Evolutionary conservation across 768 basidiomycete species (phyloP), one percentile per base, ranked within the genome.

Genomic region (Pleurotus sapidus): DNA sequence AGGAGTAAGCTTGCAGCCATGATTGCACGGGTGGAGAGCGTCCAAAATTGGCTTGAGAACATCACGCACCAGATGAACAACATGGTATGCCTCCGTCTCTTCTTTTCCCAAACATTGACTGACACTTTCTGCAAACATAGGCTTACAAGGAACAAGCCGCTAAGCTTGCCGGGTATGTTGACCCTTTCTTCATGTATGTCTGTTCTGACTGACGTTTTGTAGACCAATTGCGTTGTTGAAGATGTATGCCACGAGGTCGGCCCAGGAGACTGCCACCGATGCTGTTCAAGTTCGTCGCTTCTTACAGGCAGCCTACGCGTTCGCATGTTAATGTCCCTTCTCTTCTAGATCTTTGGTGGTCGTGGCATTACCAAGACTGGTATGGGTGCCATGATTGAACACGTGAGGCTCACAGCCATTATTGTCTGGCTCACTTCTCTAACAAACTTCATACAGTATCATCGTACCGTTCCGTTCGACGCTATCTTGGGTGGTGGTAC

Each of bases 1-100:
- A 85, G 95, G 49, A 81, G 80, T 62, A 96, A 95, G 78, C 75
- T 98, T 47, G 94, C 93, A 7, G 77, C 75, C 6, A 98, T 98
- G 93, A 81, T 81, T 40, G 67, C 78, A 0, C 72, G 80, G 30
- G 72, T 77, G 5, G 80, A 83, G 59, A 93, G 93, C 58, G 79
- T 81, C 4, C 92, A 93, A 68, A 82, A 76, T 46, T 93, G 90
- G 91, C 74, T 94, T 8, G 93, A 95, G 74, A 87, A 83, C 60
- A 74, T 94, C 59, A 94, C 91, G 0, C 83, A 86, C 68, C 92
- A 94, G 71, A 93, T 93, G 90, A 84, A 81, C 68, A 86, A 88
- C 58, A 92, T 93, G 92, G 81, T 75, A n/a, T 57, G 61, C 20
- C 40, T 12, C 15, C 7, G 20, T 11, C 15, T 6, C n/a, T n/a